Base-by-base conservation (phyloP, 371 early-diverging fungal genomes). In the Mycotypha africana region DNA sequence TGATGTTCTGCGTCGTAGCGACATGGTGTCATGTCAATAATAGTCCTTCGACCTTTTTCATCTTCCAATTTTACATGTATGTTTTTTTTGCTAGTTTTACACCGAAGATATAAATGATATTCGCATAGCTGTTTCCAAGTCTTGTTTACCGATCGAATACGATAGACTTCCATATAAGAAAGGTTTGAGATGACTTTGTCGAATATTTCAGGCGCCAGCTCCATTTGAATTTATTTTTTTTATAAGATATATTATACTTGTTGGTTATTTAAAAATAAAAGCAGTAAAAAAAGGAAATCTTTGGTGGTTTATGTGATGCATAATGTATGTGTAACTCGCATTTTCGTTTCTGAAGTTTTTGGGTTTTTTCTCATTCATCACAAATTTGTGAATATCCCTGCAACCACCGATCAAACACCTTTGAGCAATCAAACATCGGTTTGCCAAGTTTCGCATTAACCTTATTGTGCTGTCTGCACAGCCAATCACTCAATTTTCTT, bases 381-480 rank as follows among this genome's bases (percentile, higher is more conserved):
- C n/a, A n/a, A n/a, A n/a, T n/a, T n/a, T n/a, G n/a, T n/a, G n/a
- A n/a, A n/a, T n/a, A n/a, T n/a, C n/a, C n/a, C n/a, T n/a, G n/a
- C 49, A 74, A 70, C 98, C 98, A 98, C 14, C 94, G 62, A 60
- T 94, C 92, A 58, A 86, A 84, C 14, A 93, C 82, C 51, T 79
- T 78, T 9, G 70, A 61, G 68, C 99, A 98, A 65, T 98, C 95
- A 75, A 97, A 95, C 20, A 64, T 50, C 1, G 82, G 78, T 61
- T 97, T 96, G 3, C 89, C 92, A 32, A 93, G 72, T 55, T 86
- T 69, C 53, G 77, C 83, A 58, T 99, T 99, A 26, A 97, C 97
- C 57, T 90, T 81, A 73, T 99, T 99, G 70, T 99, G 98, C 42
- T 88, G 79, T 41, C 81, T 70, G 65, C 99, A 99, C 38, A 96